Evolutionary conservation across 768 basidiomycete genomes (phyloP).

Genomic region (Austroboletus eburneus): DNA sequence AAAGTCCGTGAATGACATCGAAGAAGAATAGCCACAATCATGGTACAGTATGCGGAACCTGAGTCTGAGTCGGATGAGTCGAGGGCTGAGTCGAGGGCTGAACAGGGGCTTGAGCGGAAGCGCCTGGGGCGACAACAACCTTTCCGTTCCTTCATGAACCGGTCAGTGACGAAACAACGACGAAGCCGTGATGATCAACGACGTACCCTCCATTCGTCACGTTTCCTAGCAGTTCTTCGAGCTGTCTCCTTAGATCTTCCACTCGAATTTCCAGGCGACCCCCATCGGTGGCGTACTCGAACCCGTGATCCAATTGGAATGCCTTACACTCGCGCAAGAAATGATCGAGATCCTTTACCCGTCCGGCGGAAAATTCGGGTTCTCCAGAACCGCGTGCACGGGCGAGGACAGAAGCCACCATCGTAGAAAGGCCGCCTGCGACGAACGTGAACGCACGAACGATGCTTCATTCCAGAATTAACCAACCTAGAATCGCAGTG

Average conservation of each 20-base stretch:
- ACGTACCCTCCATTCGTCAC: constrained; percentile 17
- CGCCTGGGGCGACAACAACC: too few relatives aligned
- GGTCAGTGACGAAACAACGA: too few relatives aligned
- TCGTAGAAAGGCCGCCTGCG: constrained; percentile 57
- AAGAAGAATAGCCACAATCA: too few relatives aligned
- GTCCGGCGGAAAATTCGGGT: constrained; percentile 56
- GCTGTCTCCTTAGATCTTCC: constrained; percentile 13
- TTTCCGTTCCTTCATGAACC: too few relatives aligned
- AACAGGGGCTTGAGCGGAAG: too few relatives aligned
- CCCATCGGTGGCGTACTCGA: constrained; percentile 18
- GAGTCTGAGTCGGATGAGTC: too few relatives aligned
- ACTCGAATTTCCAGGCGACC: constrained; percentile 12
- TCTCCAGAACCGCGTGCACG: constrained; percentile 65
- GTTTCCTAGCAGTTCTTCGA: constrained; percentile 30
- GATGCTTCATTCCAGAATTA: neutral
- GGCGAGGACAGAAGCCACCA: constrained; percentile 70
- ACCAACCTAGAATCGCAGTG: constrained; percentile 38
- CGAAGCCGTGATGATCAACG: too few relatives aligned
- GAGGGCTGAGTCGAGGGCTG: too few relatives aligned
- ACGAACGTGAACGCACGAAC: neutral
- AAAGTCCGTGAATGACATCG: too few relatives aligned
- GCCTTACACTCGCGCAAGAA: constrained; percentile 61
- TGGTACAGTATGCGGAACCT: too few relatives aligned
- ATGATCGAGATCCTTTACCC: constrained; percentile 58
- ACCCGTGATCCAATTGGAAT: constrained; percentile 56